Conservation (phyloP, 352 stramenopile genomes). For the Globisporangium canariense region DNA sequence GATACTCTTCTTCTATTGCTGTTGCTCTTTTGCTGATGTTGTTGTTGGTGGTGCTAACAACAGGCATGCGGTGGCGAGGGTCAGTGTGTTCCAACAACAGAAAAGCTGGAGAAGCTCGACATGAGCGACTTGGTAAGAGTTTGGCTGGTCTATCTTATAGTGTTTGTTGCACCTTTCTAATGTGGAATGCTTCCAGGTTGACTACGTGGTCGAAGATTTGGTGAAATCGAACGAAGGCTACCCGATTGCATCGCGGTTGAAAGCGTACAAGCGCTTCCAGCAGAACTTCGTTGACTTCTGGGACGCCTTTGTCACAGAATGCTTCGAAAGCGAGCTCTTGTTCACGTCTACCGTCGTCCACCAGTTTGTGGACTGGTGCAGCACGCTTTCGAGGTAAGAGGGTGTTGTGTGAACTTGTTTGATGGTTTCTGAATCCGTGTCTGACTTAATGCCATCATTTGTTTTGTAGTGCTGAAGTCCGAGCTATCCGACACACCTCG, state of each 20-base stretch:
- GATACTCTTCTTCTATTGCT: not conserved
- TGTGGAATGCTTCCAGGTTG: constrained; percentile 15
- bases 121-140: constrained; percentile 55
- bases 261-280: constrained; percentile 62
- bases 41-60: not conserved
- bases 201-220: constrained; percentile 66
- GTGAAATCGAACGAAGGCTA: constrained; percentile 60
- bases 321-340: constrained; percentile 76
- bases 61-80: constrained; percentile 53
- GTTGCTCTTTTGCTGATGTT: not conserved
- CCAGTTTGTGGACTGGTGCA: constrained; percentile 80
- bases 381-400: constrained; percentile 63
- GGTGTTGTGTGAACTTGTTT: not conserved
- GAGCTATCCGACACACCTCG: constrained; percentile 74
- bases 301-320: constrained; percentile 72
- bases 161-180: not conserved
- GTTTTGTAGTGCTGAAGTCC: constrained; percentile 63
- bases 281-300: constrained; percentile 72
- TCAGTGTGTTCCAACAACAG: constrained; percentile 45
- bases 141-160: not conserved
- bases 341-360: constrained; percentile 63
- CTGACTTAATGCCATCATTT: constrained; percentile 11
- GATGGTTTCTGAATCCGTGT: not conserved
- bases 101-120: constrained; percentile 63
- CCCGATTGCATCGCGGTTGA: constrained; percentile 56